Percentiles rank a stretch among this genome's conserved stretches.
Evolutionary conservation across 2,329 filamentous ascomycete species (phyloP).

Genomic region (Phaeosphaeria sp.): DNA sequence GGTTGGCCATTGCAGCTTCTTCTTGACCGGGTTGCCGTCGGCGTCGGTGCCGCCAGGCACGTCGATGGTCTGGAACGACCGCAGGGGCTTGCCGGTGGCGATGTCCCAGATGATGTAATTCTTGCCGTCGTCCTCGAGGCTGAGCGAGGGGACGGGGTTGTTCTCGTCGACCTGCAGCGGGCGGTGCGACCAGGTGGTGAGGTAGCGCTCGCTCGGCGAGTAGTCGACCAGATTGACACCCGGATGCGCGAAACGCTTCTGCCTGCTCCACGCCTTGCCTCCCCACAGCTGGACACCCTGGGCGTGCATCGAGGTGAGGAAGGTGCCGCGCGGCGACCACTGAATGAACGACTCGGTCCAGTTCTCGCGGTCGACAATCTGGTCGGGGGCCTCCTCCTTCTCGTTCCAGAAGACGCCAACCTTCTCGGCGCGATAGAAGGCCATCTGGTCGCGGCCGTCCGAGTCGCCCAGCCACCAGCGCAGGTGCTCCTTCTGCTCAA

Average conservation of each 20-base stretch:
- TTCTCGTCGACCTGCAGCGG: slow-evolving; percentile 92
- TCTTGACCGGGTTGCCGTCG: slow-evolving; percentile 74
- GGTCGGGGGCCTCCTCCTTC: slow-evolving; percentile 88
- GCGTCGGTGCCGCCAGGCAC: slow-evolving; percentile 69
- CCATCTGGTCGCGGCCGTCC: slow-evolving; percentile 92
- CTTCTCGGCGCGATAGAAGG: slow-evolving; percentile 89
- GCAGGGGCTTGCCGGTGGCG: slow-evolving; percentile 83
- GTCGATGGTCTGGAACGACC: slow-evolving; percentile 93
- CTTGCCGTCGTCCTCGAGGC: slow-evolving; percentile 92
- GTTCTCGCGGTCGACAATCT: slow-evolving; percentile 87
- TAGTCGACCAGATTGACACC: slow-evolving; percentile 96
- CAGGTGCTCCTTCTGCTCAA: slow-evolving; percentile 91
- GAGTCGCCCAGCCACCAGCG: slow-evolving; percentile 91
- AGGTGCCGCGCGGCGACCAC: slow-evolving; percentile 96
- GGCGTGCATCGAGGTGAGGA: slow-evolving; percentile 89
- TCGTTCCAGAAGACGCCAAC: slow-evolving; percentile 99
- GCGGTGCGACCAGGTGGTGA: slow-evolving; percentile 95
- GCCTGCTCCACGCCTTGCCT: slow-evolving; percentile 84
- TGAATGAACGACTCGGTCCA: slow-evolving; percentile 99
- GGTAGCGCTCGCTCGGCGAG: slow-evolving; percentile 89
- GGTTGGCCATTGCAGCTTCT: slow-evolving; percentile 96
- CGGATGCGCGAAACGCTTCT: slow-evolving; percentile 92
- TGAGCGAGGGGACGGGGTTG: slow-evolving; percentile 76
- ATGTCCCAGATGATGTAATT: slow-evolving; percentile 99
- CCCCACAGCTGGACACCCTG: slow-evolving; percentile 99